Evolutionary conservation across 208 protist species (phyloP), one percentile per base, ranked within the genome.

Genomic region (Acanthamoeba royreba): DNA sequence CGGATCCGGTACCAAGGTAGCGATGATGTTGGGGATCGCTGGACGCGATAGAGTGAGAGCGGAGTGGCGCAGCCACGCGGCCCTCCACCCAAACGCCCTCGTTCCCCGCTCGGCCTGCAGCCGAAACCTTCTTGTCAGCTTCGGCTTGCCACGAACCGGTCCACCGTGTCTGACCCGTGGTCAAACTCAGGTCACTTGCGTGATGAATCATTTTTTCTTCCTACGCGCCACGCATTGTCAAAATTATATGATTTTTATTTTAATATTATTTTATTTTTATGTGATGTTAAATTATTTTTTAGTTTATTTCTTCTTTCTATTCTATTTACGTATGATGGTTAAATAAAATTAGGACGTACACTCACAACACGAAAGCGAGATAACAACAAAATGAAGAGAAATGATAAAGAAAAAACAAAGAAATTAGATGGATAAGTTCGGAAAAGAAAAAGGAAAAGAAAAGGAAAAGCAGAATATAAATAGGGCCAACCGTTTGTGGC

Each of bases 161-260:
- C 79, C 79, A 87, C 79, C 58, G 49, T 7, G 79, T 87, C 33
- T 87, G 79, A 2, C 79, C 79, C 28, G 79, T 61, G 25, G 45
- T 46, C 2, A 58, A 19, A 19, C 46, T 87, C 8, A 87, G 79
- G 58, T 87, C 79, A 7, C 45, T 87, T 8, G 79, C 42, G 79
- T 87, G 79, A 11, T 87, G 79, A 55, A 87, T 87, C 79, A 87
- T 87, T 25, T 53, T 86, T 61, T n/a, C n/a, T n/a, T n/a, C n/a
- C n/a, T n/a, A n/a, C n/a, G n/a, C n/a, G n/a, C n/a, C n/a, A n/a
- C n/a, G n/a, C n/a, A n/a, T n/a, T n/a, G n/a, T n/a, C n/a, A n/a
- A n/a, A n/a, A n/a, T n/a, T n/a, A n/a, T n/a, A n/a, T n/a, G n/a
- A n/a, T n/a, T n/a, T n/a, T n/a, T n/a, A n/a, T n/a, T n/a, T n/a